Evolutionary conservation across 441 rosid genomes (phyloP).

Genomic region (Populus tomentosa): DNA sequence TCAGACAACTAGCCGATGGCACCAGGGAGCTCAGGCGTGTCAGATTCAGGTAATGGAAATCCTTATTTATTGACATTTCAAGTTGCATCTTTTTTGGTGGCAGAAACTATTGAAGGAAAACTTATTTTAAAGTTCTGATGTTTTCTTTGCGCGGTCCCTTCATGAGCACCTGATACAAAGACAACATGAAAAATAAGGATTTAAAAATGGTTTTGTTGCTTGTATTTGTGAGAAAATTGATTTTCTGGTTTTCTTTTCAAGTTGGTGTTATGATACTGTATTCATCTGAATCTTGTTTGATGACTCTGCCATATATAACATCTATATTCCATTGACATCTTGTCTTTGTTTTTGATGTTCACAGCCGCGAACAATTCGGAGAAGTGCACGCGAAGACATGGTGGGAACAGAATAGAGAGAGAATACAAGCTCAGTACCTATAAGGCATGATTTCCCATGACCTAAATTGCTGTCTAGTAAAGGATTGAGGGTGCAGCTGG

Average conservation of each 20-base stretch:
- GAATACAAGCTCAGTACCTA: conserved; percentile 93
- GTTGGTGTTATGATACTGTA: background rate
- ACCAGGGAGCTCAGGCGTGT: conserved; percentile 95
- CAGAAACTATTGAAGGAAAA: background rate
- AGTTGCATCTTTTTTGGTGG: background rate
- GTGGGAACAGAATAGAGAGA: conserved; percentile 99
- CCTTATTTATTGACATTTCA: background rate
- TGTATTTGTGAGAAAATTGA: background rate
- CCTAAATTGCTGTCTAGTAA: conserved; percentile 1
- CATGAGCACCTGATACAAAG: background rate
- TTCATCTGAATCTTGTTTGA: background rate
- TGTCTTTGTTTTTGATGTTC: background rate
- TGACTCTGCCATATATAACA: background rate
- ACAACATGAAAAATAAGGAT: background rate
- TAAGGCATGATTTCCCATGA: conserved; percentile 24
- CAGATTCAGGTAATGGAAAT: conserved; percentile 74
- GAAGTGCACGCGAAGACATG: conserved; percentile 91
- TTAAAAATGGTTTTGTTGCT: background rate
- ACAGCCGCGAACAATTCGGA: conserved; percentile 91
- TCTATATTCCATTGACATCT: background rate
- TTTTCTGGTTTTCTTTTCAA: background rate
- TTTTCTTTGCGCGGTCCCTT: no score
- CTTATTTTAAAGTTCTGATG: no score
- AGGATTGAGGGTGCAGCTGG: conserved; percentile 16
- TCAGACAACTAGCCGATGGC: conserved; percentile 85